These are phyloP conservation scores for Benincasa hispida DNA, from an alignment of 306 rosid genomes.

Conservation along the genomic window DNA sequence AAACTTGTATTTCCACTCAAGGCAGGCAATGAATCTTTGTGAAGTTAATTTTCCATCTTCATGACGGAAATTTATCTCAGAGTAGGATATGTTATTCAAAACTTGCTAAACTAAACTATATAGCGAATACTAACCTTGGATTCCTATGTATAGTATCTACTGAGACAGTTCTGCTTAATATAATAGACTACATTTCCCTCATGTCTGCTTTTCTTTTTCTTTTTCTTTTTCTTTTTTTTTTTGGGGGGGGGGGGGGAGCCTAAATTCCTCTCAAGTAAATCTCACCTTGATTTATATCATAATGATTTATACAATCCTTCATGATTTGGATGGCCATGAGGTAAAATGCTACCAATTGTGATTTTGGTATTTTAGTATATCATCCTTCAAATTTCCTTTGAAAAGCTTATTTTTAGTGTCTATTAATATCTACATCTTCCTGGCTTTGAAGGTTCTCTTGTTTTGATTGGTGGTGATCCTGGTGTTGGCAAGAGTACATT, in stretches of 20 bases:
- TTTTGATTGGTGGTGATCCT: conserved; percentile 87
- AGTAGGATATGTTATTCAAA: background rate
- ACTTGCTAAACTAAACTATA: background rate
- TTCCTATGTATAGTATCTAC: background rate
- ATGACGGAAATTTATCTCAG: background rate
- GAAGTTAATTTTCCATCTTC: background rate
- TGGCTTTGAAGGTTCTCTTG: conserved; percentile 67
- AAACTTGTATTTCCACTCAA: background rate
- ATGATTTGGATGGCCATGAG: background rate
- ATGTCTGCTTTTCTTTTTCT: too few species aligned
- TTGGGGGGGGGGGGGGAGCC: too few species aligned
- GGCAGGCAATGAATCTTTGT: background rate
- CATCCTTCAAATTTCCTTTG: conserved; percentile 4
- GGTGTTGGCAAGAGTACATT: conserved; percentile 99
- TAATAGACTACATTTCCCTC: too few species aligned
- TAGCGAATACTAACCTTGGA: background rate
- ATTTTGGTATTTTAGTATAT: background rate
- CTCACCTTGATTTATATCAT: background rate
- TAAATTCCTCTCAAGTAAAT: background rate
- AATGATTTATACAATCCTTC: background rate
- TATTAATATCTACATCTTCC: background rate
- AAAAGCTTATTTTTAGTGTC: background rate
- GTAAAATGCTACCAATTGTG: background rate
- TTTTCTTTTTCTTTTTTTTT: too few species aligned
- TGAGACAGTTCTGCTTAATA: background rate